phyloP scores from a whole-genome alignment of 2,329 filamentous ascomycete species.

The Botrytis medusae region DNA sequence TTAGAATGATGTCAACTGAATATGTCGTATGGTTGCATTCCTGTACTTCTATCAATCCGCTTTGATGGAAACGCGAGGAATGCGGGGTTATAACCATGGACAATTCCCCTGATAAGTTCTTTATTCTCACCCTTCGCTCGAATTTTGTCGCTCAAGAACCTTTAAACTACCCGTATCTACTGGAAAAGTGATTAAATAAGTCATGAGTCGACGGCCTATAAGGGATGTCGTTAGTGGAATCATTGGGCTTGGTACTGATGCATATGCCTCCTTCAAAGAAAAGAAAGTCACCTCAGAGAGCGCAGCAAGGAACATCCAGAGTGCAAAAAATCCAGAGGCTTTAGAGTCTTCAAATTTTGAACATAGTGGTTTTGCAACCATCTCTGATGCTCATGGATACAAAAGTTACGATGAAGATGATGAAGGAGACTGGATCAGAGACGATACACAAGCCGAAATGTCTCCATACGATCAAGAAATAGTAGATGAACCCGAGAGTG shows the following conservation, averaged over 20 bases:
- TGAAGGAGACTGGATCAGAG: constrained; percentile 18
- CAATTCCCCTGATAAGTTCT: background rate
- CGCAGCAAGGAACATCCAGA: background rate
- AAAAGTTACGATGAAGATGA: constrained; percentile 19
- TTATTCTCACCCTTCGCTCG: background rate
- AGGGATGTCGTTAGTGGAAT: background rate
- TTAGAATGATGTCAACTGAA: background rate
- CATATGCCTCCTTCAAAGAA: constrained; percentile 10
- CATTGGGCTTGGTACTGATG: constrained; percentile 8
- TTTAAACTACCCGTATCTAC: background rate
- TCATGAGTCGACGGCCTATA: background rate
- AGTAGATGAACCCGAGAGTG: background rate
- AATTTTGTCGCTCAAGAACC: background rate
- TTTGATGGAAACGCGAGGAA: background rate
- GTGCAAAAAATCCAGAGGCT: background rate
- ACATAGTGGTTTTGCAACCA: background rate
- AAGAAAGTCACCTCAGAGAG: background rate
- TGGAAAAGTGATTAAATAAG: background rate
- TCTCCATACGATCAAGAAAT: background rate
- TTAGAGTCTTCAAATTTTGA: background rate
- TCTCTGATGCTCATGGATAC: background rate
- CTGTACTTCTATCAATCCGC: background rate
- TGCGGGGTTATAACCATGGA: constrained; percentile 6
- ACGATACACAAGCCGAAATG: constrained; percentile 16
- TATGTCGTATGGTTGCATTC: background rate